Evolutionary conservation across 768 basidiomycete species (phyloP).

Genomic region (Boletus rubescentipes): DNA sequence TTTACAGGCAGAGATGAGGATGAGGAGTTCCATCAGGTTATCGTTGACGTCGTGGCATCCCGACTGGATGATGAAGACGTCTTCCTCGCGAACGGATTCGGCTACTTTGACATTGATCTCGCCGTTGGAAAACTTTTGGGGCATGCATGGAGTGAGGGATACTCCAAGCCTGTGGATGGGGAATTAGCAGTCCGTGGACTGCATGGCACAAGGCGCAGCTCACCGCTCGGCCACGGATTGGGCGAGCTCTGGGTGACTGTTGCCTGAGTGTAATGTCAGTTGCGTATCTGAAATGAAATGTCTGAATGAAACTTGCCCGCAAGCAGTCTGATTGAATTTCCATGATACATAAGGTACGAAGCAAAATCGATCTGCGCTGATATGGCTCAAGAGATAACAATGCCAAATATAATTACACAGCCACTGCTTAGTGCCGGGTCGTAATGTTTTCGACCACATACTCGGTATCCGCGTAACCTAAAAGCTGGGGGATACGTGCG

Average conservation of each 20-base stretch:
- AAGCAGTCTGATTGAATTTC: constrained; percentile 75
- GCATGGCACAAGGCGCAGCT: constrained; percentile 51
- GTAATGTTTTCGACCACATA: constrained; percentile 97
- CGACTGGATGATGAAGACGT: constrained; percentile 98
- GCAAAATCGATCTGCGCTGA: constrained; percentile 4
- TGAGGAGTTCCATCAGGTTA: constrained; percentile 97
- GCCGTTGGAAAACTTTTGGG: constrained; percentile 90
- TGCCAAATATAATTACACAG: constrained; percentile 41
- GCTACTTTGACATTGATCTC: constrained; percentile 94
- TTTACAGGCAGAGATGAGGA: constrained; percentile 97
- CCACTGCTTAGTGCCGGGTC: constrained; percentile 50
- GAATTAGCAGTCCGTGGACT: constrained; percentile 52
- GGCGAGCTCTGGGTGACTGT: constrained; percentile 98
- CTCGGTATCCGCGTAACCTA: constrained; percentile 96
- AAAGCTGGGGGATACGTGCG: constrained; percentile 69
- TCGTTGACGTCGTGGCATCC: constrained; percentile 90
- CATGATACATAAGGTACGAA: constrained; percentile 63
- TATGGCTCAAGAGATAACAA: constrained; percentile 20
- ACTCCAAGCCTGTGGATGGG: constrained; percentile 76
- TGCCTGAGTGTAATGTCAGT: constrained; percentile 56
- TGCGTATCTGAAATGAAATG: background rate
- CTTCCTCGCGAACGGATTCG: constrained; percentile 95
- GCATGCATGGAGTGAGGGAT: constrained; percentile 80
- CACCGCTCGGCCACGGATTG: constrained; percentile 94
- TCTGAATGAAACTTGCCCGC: constrained; percentile 49